Base-by-base conservation (phyloP, 2,329 filamentous ascomycete genomes). In the Leptographium wingfieldii region DNA sequence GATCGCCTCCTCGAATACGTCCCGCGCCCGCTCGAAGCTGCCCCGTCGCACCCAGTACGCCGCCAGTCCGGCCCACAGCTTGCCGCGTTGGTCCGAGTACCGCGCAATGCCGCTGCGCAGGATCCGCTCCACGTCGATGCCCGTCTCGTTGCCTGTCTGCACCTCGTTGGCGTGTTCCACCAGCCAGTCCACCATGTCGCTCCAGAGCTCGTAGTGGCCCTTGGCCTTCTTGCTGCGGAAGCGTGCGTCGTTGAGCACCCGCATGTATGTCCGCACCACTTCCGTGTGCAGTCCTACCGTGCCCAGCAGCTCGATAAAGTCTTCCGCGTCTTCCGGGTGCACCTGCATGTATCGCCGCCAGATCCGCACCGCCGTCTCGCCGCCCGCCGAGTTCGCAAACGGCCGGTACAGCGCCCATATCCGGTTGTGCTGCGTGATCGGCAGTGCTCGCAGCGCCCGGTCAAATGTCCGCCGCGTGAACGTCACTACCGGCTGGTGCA, bases 261-360 rank as follows among this genome's bases (percentile, higher is more conserved):
- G 84, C 70, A 97, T 95, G 72, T 96, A 99, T 66, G 87, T 86
- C 71, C 87, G 87, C 59, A 95, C 88, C 5, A 94, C 94, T 70
- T 97, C 92, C 1, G 90, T 95, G 72, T 94, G 96, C 65, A 90
- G 81, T 27, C 85, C 84, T 68, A 88, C 86, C 66, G 92, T 85
- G 35, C 89, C 78, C 61, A 99, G 78, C 60, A 97, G 80, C 68
- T 95, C 90, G 65, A 99, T 95, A 67, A 92, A 99, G 65, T 97
- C 92, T 70, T 99, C 94, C 16, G 87, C 84, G 70, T 96, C 90
- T 70, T 97, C 94, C 1, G 94, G 94, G 67, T 96, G 92, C 53
- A 96, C 86, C 73, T 99, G 92, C 83, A 97, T 94, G 72, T 99
- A 99, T 61, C 94, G 83, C 66, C 88, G 83, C 92, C 92, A 99